A percentile compares a stretch with the other conserved stretches of the same genome.
Conservation (phyloP, 805 yeast genomes). For the Suhomyces pyralidae region DNA sequence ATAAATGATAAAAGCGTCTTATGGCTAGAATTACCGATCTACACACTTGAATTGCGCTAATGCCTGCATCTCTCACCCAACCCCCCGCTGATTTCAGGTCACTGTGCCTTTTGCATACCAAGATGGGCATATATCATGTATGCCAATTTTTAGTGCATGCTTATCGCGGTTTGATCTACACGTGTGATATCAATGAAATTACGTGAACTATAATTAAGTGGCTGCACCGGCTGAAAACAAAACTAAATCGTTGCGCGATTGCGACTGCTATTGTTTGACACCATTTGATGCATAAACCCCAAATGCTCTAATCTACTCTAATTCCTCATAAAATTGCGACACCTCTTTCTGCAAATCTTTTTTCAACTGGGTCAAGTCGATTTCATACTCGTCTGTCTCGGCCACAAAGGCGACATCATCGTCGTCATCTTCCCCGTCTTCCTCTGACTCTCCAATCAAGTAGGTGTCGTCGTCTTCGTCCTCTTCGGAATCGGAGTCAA, state of each 20-base stretch:
- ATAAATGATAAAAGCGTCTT: background rate
- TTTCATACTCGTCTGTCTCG: background rate
- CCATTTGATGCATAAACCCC: no score
- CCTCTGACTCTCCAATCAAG: slow-evolving; percentile 8
- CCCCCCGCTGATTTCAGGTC: background rate
- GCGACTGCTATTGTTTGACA: background rate
- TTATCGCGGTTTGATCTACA: background rate
- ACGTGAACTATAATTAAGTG: background rate
- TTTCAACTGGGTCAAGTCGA: slow-evolving; percentile 4
- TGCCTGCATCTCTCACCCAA: background rate
- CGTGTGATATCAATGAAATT: background rate
- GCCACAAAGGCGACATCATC: slow-evolving; percentile 4
- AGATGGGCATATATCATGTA: background rate
- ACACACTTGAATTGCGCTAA: background rate
- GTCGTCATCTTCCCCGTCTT: slow-evolving; percentile 7
- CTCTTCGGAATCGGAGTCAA: slow-evolving; percentile 11
- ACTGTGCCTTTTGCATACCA: background rate
- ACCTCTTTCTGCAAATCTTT: slow-evolving; percentile 6
- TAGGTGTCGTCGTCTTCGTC: slow-evolving; percentile 13
- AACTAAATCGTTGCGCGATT: background rate
- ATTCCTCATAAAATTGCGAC: slow-evolving; percentile 5
- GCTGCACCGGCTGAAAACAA: background rate
- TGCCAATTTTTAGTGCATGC: background rate
- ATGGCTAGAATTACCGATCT: background rate
- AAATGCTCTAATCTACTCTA: background rate